Percentiles rank a stretch among this genome's conserved stretches.
Evolutionary conservation across 2,329 filamentous ascomycete species (phyloP).

Genomic region (Stemphylium beticola): DNA sequence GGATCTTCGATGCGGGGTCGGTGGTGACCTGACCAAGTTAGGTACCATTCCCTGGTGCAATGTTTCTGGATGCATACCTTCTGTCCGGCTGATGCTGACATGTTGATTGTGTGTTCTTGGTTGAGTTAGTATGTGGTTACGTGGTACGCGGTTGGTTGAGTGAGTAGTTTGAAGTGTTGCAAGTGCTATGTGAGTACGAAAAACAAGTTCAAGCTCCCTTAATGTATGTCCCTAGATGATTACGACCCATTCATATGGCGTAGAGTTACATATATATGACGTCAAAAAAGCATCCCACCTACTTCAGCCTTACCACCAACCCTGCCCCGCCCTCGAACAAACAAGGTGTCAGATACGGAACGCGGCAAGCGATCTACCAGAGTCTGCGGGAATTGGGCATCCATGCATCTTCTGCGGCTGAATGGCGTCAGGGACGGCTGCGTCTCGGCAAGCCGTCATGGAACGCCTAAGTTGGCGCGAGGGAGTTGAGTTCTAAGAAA

Average conservation of each 20-base stretch:
- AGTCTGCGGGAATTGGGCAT: background rate
- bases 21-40: slow-evolving; percentile 50
- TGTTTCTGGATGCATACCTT: slow-evolving; percentile 19
- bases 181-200: background rate
- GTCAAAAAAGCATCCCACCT: slow-evolving; percentile 19
- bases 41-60: background rate
- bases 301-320: slow-evolving; percentile 3
- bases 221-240: slow-evolving; percentile 6
- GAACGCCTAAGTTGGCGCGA: background rate
- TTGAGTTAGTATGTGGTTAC: background rate
- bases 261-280: slow-evolving; percentile 24
- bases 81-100: slow-evolving; percentile 22
- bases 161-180: background rate
- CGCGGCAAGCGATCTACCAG: background rate
- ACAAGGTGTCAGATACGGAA: background rate
- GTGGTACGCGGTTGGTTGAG: background rate
- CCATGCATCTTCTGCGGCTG: slow-evolving; percentile 1
- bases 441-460: background rate
- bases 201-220: background rate
- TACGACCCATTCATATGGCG: slow-evolving; percentile 11
- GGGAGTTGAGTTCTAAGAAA: too few relatives aligned
- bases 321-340: background rate
- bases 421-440: slow-evolving; percentile 4
- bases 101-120: slow-evolving; percentile 4
- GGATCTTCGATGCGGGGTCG: slow-evolving; percentile 56